Base-by-base conservation (phyloP, 2,329 filamentous ascomycete genomes). In the Graphium sp. region DNA sequence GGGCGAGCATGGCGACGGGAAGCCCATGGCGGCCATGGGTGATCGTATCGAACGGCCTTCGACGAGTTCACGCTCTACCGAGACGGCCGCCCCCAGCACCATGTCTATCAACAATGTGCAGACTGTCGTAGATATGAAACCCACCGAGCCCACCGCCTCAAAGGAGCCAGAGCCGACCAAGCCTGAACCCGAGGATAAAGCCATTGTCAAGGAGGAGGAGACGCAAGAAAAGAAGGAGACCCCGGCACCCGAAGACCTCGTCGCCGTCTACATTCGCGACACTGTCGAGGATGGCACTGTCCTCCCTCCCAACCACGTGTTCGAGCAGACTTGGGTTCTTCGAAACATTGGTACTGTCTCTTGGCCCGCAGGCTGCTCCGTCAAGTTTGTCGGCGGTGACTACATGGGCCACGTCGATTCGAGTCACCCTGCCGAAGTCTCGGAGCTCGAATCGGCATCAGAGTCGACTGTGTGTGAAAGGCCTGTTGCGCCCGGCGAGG, bases 361-460 rank as follows among this genome's bases (percentile, higher is more conserved):
- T 9, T 98, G 89, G 89, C 89, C 89, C 21, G 70, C 74, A 31
- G 89, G 85, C 35, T 92, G 83, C 60, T 78, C 75, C 32, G 80
- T 95, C 41, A 82, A 80, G 52, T 94, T 85, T 45, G 78, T 91
- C 34, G 84, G 87, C 33, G 89, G 89, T 28, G 87, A 95, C 50
- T 84, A 87, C 55, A 95, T 98, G 89, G 82, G 91, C 41, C 79
- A 85, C 39, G 67, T 93, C 31, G 81, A 93, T 49, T 73, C 78
- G 29, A 66, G 65, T 35, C 79, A 79, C 43, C 80, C 84, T 15
- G 74, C 78, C n/a, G 80, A 77, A 39, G 71, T 83, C 32, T 64
- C 66, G 22, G 74, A 85, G 40, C 73, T 94, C 33, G 67, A 74
- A 21, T 72, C 72, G 19, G 83, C 85, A 30, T 81, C 74, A 31